Evolutionary conservation across 2,329 filamentous ascomycete genomes (phyloP), one percentile per base, ranked within the genome.

Genomic region (Pyricularia pennisetigena): DNA sequence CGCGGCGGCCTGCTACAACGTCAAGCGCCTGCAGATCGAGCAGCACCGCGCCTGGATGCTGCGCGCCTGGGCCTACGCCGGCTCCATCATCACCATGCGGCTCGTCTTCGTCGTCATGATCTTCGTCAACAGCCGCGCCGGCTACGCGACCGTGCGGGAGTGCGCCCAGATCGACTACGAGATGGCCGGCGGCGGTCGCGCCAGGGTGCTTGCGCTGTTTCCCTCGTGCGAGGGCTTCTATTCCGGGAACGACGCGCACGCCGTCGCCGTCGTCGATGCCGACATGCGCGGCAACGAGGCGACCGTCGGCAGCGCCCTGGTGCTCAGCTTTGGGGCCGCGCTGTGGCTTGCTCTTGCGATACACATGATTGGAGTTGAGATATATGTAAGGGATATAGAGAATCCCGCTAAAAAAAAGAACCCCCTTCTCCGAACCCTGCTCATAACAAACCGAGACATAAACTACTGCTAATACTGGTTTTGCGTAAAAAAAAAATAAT

Each of bases 21-120:
- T 73, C n/a, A 88, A 85, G 74, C 77, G 79, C 2, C 75, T 88
- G 1, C 86, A 88, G 72, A 85, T 90, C 65, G 85, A 88, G 35
- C 82, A 88, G 72, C 87, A 89, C 70, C 80, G 87, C 1, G 84
- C 85, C 2, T 89, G 86, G 86, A 89, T 89, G 86, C 72, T 89
- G 32, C 75, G 87, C 26, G 79, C 82, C 8, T 84, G 82, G 82
- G 76, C 82, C 57, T 82, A 82, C 81, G 80, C 78, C n/a, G 80
- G 80, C 3, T 75, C 78, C 2, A 85, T 88, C 70, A 80, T 88
- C 70, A 86, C 85, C 0, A 75, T 78, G 62, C 81, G 85, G 10
- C 70, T 86, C 29, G 79, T 86, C 41, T 75, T 82, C 68, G 75
- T 83, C 54, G 71, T 78, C 0, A 79, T 80, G 1, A 70, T 70